These are phyloP conservation scores for Nemophila menziesii DNA, from an alignment of 257 asterid species.

Conservation along the genomic window DNA sequence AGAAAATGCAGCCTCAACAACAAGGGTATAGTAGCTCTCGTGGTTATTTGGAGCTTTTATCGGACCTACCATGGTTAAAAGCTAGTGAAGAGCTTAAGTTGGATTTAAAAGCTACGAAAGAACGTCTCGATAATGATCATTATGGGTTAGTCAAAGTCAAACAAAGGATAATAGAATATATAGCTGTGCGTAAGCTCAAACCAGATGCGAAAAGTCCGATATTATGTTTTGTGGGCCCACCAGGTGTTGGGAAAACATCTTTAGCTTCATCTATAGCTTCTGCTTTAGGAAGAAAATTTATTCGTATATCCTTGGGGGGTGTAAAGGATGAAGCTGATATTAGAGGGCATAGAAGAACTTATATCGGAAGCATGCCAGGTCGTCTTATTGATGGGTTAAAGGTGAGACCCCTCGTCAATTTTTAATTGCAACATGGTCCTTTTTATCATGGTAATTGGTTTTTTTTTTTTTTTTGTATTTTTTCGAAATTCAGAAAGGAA, in stretches of 20 bases:
- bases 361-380: slow-evolving; percentile 99
- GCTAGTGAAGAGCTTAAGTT: slow-evolving; percentile 72
- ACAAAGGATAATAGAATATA: slow-evolving; percentile 93
- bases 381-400: slow-evolving; percentile 97
- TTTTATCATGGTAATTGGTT: slow-evolving; percentile 1
- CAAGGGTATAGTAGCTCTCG: slow-evolving; percentile 97
- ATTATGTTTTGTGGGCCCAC: slow-evolving; percentile 98
- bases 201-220: slow-evolving; percentile 99
- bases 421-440: not conserved
- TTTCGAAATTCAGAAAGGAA: slow-evolving; percentile 52
- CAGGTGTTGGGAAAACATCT: slow-evolving; percentile 99
- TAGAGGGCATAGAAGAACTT: slow-evolving; percentile 96
- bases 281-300: slow-evolving; percentile 91
- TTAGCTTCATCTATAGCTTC: slow-evolving; percentile 94
- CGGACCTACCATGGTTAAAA: slow-evolving; percentile 96
- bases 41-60: slow-evolving; percentile 89
- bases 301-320: slow-evolving; percentile 97
- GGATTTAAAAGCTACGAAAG: slow-evolving; percentile 79
- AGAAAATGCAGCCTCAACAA: slow-evolving; percentile 99
- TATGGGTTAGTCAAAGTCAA: slow-evolving; percentile 88
- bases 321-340: slow-evolving; percentile 98
- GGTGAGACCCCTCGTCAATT: slow-evolving; percentile 32
- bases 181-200: slow-evolving; percentile 98
- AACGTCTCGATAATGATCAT: slow-evolving; percentile 86
- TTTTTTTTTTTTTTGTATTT: slow-evolving; percentile 13